Evolutionary conservation across 768 basidiomycete genomes (phyloP).

Genomic region (Dioszegia aurantiaca): DNA sequence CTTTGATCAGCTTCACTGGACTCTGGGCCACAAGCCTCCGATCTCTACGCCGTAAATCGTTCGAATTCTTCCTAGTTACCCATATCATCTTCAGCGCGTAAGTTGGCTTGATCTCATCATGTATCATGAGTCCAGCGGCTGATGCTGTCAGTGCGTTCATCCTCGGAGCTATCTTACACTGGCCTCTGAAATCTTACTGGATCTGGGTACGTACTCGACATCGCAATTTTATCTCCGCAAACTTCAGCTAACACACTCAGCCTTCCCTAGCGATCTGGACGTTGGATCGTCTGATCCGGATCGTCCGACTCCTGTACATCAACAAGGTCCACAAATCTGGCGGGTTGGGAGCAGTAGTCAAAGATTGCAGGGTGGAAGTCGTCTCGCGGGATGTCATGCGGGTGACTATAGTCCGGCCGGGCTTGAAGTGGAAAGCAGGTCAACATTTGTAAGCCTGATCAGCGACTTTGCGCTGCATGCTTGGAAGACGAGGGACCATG

Average conservation of each 20-base stretch:
- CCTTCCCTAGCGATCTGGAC: constrained; percentile 47
- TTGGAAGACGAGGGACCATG: neutral
- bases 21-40: constrained; percentile 39
- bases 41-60: constrained; percentile 38
- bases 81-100: constrained; percentile 49
- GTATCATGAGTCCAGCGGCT: neutral
- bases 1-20: constrained; percentile 32
- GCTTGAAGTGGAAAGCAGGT: constrained; percentile 26
- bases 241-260: constrained; percentile 18
- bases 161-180: constrained; percentile 39
- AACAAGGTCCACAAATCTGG: constrained; percentile 22
- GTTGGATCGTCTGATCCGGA: constrained; percentile 44
- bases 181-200: constrained; percentile 32
- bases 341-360: neutral
- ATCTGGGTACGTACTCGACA: constrained; percentile 23
- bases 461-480: neutral
- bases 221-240: neutral
- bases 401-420: constrained; percentile 19
- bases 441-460: constrained; percentile 33
- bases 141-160: constrained; percentile 29
- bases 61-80: constrained; percentile 50
- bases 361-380: constrained; percentile 27
- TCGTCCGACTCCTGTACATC: constrained; percentile 32
- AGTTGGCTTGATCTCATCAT: constrained; percentile 4
- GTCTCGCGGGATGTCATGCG: constrained; percentile 35